Evolutionary conservation across 2,329 filamentous ascomycete genomes (phyloP).

Genomic region (Pseudogymnoascus sp.): DNA sequence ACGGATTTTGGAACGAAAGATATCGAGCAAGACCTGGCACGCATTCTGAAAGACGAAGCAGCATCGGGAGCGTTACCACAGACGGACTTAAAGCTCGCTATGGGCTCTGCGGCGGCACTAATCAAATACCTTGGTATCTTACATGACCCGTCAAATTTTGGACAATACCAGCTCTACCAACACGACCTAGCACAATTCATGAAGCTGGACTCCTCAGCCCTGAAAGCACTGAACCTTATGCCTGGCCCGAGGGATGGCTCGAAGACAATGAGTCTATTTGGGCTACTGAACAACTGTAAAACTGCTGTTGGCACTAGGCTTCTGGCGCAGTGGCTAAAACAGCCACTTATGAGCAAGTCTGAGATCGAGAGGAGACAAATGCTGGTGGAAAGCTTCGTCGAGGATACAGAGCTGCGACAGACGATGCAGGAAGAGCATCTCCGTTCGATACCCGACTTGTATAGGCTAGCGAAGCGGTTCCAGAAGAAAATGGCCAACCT

Average conservation of each 20-base stretch:
- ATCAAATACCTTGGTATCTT: slow-evolving; percentile 92
- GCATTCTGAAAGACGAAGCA: slow-evolving; percentile 79
- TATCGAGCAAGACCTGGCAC: slow-evolving; percentile 88
- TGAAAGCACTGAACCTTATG: slow-evolving; percentile 95
- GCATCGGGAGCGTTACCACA: slow-evolving; percentile 71
- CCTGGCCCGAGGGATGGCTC: slow-evolving; percentile 86
- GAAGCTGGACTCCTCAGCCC: slow-evolving; percentile 91
- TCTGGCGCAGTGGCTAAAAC: slow-evolving; percentile 93
- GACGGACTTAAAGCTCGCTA: slow-evolving; percentile 87
- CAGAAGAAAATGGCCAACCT: slow-evolving; percentile 84
- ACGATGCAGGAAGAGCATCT: slow-evolving; percentile 96
- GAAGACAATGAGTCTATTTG: slow-evolving; percentile 97
- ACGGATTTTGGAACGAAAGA: slow-evolving; percentile 81
- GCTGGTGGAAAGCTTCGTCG: slow-evolving; percentile 88
- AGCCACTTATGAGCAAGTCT: slow-evolving; percentile 82
- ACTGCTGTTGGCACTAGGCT: slow-evolving; percentile 86
- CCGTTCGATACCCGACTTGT: slow-evolving; percentile 85
- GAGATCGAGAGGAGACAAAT: slow-evolving; percentile 91
- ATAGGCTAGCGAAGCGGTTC: slow-evolving; percentile 87
- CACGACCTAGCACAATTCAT: slow-evolving; percentile 96
- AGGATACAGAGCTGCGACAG: slow-evolving; percentile 85
- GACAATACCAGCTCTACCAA: slow-evolving; percentile 94
- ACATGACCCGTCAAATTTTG: slow-evolving; percentile 89
- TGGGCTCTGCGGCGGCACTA: slow-evolving; percentile 86
- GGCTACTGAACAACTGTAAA: slow-evolving; percentile 93